Evolutionary conservation across 1,139 yeast genomes (phyloP), one percentile per base, ranked within the genome.

Genomic region (Saccharomyces pastorianus): DNA sequence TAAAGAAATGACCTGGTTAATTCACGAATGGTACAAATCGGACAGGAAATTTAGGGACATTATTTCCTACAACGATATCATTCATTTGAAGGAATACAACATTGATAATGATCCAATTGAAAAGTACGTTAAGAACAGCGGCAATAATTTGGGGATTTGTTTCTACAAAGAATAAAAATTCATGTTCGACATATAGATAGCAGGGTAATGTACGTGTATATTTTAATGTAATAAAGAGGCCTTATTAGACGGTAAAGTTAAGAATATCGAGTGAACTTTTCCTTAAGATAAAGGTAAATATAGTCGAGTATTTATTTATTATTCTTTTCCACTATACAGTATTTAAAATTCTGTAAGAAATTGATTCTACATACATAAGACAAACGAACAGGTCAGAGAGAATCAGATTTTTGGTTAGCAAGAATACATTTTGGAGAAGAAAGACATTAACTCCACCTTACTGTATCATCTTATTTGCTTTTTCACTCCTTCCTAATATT

Each of bases 11-110:
- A 67, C 73, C 8, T 81, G 81, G 66, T 73, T 86, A 66, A 81
- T 86, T 53, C 76, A 83, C 61, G 73, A 70, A 44, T 85, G 95
- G 95, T 85, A 82, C 65, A 70, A 75, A 48, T 75, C 76, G 46
- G 91, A 85, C 63, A 79, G 83, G 61, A 80, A 76, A 61, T 72
- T 85, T 58, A 74, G 87, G 63, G 87, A 81, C 58, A 71, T 78
- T 28, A 74, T 84, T 49, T 69, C 71, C 69, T 61, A 57, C 52
- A 68, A 68, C 48, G 64, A 63, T 29, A 59, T 66, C 11, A 55
- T 61, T 25, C 53, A 58, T 34, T 50, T 68, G 51, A 56, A 58
- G 6, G 63, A 61, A 7, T 69, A 68, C 51, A 62, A 58, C 41
- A 58, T 68, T 38, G 67, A 66, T 17, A 60, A 55, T 5, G 72